Base-by-base conservation (phyloP, 2,329 filamentous ascomycete genomes). In the Cyclaneusma minus region DNA sequence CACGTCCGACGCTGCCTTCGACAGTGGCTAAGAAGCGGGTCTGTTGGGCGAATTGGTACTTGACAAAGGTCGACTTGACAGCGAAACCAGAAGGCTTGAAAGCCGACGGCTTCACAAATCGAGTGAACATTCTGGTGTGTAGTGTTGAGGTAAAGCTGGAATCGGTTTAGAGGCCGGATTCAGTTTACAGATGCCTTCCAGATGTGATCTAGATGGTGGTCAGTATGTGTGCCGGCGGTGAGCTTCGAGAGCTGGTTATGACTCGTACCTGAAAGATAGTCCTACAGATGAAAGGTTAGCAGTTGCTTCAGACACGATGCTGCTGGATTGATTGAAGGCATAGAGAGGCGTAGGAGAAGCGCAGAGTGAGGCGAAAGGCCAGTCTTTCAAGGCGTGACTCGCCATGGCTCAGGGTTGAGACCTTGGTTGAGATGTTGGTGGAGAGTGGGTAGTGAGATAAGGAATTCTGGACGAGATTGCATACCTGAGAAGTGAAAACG, bases 401-500 rank as follows among this genome's bases (percentile, higher is more conserved):
- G n/a, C n/a, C n/a, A n/a, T n/a, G n/a, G n/a, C n/a, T n/a, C n/a
- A n/a, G n/a, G n/a, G n/a, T n/a, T n/a, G n/a, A n/a, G n/a, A n/a
- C n/a, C n/a, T n/a, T n/a, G n/a, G n/a, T n/a, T n/a, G n/a, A n/a
- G n/a, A 28, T 21, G n/a, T 17, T 18, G 25, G 32, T 30, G 34
- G 35, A 27, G 26, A 31, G 18, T 18, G 29, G 15, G 30, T 10
- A 21, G 28, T 33, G 31, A 41, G 34, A 36, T 36, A 36, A 40
- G 25, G 27, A 25, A 30, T 13, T 29, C 28, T 24, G 29, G 33
- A 30, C 24, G 14, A 32, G 32, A 22, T 25, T 29, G 22, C 42
- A 28, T 75, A 82, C 78, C 72, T 85, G 79, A 59, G 78, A 85
- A 61, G 79, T 85, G 64, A 83, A 85, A 56, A 76, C 68, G 56